phyloP scores from a whole-genome alignment of 2,329 filamentous ascomycete species.

The Ophiostoma pallidulum region DNA sequence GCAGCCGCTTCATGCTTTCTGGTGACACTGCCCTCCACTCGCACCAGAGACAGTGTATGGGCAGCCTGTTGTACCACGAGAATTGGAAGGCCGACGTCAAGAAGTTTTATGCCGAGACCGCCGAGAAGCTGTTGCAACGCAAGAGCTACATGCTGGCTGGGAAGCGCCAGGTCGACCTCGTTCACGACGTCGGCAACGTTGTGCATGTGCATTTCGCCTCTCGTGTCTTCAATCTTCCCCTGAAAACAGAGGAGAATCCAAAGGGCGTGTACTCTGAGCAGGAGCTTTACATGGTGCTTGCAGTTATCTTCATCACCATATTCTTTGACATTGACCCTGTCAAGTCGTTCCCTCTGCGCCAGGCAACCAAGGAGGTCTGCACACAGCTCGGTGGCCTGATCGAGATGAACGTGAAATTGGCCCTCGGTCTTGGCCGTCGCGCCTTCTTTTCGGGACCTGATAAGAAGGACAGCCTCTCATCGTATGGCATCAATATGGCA shows the following conservation, averaged over 20 bases:
- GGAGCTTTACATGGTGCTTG: slow-evolving; percentile 52
- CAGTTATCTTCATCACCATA: slow-evolving; percentile 55
- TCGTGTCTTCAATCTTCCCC: slow-evolving; percentile 53
- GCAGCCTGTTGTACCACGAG: slow-evolving; percentile 49
- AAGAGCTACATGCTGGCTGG: slow-evolving; percentile 55
- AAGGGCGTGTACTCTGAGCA: slow-evolving; percentile 48
- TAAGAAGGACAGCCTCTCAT: slow-evolving; percentile 46
- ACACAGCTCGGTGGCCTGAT: slow-evolving; percentile 51
- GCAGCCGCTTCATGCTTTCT: slow-evolving; percentile 47
- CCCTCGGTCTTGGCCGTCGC: slow-evolving; percentile 32
- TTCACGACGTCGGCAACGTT: slow-evolving; percentile 61
- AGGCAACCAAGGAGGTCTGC: slow-evolving; percentile 47
- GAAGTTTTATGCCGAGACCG: slow-evolving; percentile 56
- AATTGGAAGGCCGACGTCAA: slow-evolving; percentile 55
- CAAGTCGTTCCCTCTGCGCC: slow-evolving; percentile 55
- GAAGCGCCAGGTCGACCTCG: slow-evolving; percentile 58
- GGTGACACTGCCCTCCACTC: slow-evolving; percentile 39
- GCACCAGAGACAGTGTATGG: slow-evolving; percentile 43
- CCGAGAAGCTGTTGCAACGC: slow-evolving; percentile 49
- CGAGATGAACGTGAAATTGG: slow-evolving; percentile 55
- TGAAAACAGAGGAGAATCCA: slow-evolving; percentile 53
- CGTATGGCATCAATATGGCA: slow-evolving; percentile 43
- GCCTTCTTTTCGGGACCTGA: slow-evolving; percentile 43
- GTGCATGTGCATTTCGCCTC: slow-evolving; percentile 56
- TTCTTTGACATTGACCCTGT: slow-evolving; percentile 58